phyloP scores from a whole-genome alignment of 305 asterid species.

The Striga hermonthica region DNA sequence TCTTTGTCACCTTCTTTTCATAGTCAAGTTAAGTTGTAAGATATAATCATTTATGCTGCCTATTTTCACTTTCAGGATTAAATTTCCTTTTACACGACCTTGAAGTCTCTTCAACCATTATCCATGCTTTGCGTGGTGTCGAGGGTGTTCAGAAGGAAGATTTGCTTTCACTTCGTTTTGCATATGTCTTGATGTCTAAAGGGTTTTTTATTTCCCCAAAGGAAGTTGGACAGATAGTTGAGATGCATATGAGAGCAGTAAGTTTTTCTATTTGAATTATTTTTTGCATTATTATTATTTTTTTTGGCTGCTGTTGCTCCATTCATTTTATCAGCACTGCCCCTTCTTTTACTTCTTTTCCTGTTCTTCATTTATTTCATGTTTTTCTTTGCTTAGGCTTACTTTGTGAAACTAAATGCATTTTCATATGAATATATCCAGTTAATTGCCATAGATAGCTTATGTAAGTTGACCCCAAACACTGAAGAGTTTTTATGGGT shows the following conservation, averaged over 20 bases:
- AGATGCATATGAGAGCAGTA: constrained; percentile 84
- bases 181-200: constrained; percentile 72
- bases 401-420: constrained; percentile 28
- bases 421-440: constrained; percentile 38
- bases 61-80: constrained; percentile 59
- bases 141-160: constrained; percentile 56
- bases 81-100: constrained; percentile 72
- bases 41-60: constrained; percentile 33
- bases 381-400: constrained; percentile 12
- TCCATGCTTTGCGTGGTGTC: constrained; percentile 64
- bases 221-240: constrained; percentile 67
- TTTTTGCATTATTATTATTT: constrained; percentile 19
- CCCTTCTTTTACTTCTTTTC: constrained; percentile 9
- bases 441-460: constrained; percentile 69
- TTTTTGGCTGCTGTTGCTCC: constrained; percentile 26
- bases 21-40: constrained; percentile 27
- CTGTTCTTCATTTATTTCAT: not conserved
- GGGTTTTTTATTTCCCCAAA: constrained; percentile 68
- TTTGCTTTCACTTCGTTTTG: constrained; percentile 72
- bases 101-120: constrained; percentile 61
- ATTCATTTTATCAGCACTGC: not conserved
- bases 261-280: constrained; percentile 36
- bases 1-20: constrained; percentile 23
- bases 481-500: constrained; percentile 92
- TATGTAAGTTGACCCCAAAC: constrained; percentile 54